These are phyloP conservation scores for Rhododendron henanense DNA, from an alignment of 148 eudicot species.

Conservation along the genomic window DNA sequence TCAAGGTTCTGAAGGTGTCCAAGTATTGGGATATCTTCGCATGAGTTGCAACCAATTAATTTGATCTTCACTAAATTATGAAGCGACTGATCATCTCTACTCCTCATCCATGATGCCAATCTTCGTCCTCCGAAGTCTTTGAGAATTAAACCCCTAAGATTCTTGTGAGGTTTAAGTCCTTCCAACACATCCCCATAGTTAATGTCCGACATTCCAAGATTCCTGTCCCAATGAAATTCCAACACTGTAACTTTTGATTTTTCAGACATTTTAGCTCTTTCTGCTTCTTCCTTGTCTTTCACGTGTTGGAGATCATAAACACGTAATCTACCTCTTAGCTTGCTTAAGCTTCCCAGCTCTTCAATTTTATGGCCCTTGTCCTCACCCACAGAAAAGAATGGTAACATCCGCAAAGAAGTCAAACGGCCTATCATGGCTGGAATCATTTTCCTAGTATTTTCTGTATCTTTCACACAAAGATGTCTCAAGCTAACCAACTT, in stretches of 20 bases:
- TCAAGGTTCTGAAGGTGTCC: not conserved
- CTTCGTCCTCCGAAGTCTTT: no score
- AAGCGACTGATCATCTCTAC: not conserved
- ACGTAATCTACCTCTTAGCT: not conserved
- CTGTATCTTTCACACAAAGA: not conserved
- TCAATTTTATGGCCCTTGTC: not conserved
- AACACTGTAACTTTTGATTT: not conserved
- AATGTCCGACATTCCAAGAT: not conserved
- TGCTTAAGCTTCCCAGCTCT: not conserved
- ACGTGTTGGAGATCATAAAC: not conserved
- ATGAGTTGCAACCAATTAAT: rapidly evolving
- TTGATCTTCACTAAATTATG: not conserved
- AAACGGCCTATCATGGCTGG: not conserved
- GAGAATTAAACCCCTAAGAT: not conserved
- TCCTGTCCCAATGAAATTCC: not conserved
- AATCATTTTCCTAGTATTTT: not conserved
- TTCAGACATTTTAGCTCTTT: not conserved
- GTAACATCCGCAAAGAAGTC: not conserved
- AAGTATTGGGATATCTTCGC: not conserved
- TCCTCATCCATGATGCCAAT: not conserved
- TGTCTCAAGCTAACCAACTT: not conserved
- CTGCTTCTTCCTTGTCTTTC: not conserved
- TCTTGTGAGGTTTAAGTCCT: not conserved
- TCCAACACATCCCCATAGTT: not conserved
- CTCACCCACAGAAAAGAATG: not conserved